phyloP scores from a whole-genome alignment of 805 yeast genomes.

The Komagataella mondaviorum region DNA sequence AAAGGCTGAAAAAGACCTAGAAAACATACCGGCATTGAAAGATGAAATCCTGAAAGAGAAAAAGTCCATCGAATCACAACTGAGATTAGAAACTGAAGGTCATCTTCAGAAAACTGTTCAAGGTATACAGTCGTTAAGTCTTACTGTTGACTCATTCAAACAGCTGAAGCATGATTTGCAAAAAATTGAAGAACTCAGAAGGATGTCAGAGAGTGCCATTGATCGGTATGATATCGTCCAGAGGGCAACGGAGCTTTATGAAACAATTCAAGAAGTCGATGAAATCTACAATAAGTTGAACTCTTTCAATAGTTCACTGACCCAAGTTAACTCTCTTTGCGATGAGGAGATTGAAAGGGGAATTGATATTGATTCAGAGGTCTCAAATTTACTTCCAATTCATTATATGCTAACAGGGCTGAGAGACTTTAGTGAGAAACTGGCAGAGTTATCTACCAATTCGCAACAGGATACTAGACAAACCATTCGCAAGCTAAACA shows the following conservation, averaged over 20 bases:
- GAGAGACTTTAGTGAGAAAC: conserved; percentile 69
- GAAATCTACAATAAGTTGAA: conserved; percentile 50
- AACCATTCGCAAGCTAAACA: conserved; percentile 44
- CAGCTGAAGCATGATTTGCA: conserved; percentile 30
- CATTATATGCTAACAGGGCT: conserved; percentile 62
- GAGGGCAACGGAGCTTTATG: conserved; percentile 53
- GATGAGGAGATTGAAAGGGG: conserved; percentile 29
- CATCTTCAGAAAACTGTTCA: conserved; percentile 44
- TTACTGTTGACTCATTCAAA: conserved; percentile 31
- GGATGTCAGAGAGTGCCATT: conserved; percentile 45
- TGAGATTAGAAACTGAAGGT: conserved; percentile 54
- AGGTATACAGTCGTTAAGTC: conserved; percentile 22
- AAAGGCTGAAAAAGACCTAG: conserved; percentile 28
- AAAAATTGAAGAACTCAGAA: conserved; percentile 33
- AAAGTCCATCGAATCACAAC: conserved; percentile 59
- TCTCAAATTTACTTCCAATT: conserved; percentile 45
- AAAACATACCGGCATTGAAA: conserved; percentile 35
- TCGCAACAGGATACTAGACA: conserved; percentile 48
- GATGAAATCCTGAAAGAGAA: conserved; percentile 57
- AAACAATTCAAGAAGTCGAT: conserved; percentile 59
- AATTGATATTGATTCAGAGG: conserved; percentile 27
- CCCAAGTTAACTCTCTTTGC: conserved; percentile 37
- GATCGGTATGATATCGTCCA: conserved; percentile 57
- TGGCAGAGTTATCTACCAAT: conserved; percentile 35
- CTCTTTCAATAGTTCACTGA: conserved; percentile 36